Percentiles rank a stretch among this genome's conserved stretches.
Conservation (phyloP, 1,284 basidiomycete species). For the Malassezia globosa region DNA sequence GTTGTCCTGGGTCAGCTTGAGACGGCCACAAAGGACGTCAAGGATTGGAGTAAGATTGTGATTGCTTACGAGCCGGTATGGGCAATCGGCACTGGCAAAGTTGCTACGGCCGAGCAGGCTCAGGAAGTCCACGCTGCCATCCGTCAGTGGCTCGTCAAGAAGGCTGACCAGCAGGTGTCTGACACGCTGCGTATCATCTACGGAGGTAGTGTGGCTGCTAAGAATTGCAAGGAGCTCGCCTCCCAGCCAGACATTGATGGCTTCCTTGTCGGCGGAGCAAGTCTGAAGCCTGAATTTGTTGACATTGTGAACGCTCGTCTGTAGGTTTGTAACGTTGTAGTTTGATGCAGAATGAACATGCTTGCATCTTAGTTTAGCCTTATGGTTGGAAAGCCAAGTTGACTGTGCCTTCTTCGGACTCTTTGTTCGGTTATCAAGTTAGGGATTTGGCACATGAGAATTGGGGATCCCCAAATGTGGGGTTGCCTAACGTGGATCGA, state of each 20-base stretch:
- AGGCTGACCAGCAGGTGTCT: constrained; percentile 63
- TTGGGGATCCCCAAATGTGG: too few species aligned
- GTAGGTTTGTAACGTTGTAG: constrained; percentile 4
- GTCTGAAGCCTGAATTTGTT: constrained; percentile 74
- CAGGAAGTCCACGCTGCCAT: constrained; percentile 82
- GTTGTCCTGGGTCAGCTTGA: constrained; percentile 75
- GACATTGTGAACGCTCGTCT: constrained; percentile 67
- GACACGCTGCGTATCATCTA: constrained; percentile 77
- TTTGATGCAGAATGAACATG: too few species aligned
- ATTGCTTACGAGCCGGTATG: constrained; percentile 76
- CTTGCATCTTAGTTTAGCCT: too few species aligned
- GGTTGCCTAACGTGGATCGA: too few species aligned
- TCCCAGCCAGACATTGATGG: constrained; percentile 77
- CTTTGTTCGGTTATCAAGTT: too few species aligned
- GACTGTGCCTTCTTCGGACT: too few species aligned
- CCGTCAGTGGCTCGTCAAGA: constrained; percentile 62
- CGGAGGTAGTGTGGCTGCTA: constrained; percentile 80
- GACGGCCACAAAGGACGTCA: constrained; percentile 58
- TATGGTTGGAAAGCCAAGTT: too few species aligned
- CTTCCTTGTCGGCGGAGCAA: constrained; percentile 97
- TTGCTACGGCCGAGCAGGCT: constrained; percentile 76
- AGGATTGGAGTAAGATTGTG: constrained; percentile 78
- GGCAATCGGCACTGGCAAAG: constrained; percentile 96
- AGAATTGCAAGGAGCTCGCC: constrained; percentile 64
- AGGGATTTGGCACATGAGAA: too few species aligned